Evolutionary conservation across 2,329 filamentous ascomycete genomes (phyloP).

Genomic region (Passalora sequoiae): DNA sequence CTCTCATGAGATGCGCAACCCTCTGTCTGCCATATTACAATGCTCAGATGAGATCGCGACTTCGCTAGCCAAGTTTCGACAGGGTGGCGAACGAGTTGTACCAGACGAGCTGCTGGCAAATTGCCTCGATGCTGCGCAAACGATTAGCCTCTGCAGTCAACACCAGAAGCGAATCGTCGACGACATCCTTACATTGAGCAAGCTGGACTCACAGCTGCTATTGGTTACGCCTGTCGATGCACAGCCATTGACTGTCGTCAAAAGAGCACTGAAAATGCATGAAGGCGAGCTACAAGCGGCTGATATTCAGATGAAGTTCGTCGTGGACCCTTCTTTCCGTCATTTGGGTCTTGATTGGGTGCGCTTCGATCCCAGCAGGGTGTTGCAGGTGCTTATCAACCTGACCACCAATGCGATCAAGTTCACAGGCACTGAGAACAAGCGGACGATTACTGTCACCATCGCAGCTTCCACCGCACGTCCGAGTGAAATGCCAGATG

Average conservation of each 20-base stretch:
- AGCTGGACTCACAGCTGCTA: slow-evolving; percentile 70
- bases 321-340: slow-evolving; percentile 58
- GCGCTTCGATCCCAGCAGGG: slow-evolving; percentile 66
- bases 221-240: slow-evolving; percentile 66
- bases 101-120: slow-evolving; percentile 48
- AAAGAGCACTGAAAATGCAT: slow-evolving; percentile 70
- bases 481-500: slow-evolving; percentile 40
- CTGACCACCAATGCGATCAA: slow-evolving; percentile 62
- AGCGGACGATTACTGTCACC: slow-evolving; percentile 60
- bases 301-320: slow-evolving; percentile 61
- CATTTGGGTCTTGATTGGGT: slow-evolving; percentile 60
- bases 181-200: slow-evolving; percentile 67
- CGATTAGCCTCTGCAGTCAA: slow-evolving; percentile 70
- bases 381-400: slow-evolving; percentile 76
- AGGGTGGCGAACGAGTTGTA: slow-evolving; percentile 36
- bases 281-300: slow-evolving; percentile 67
- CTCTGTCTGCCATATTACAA: slow-evolving; percentile 67
- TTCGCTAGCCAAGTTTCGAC: slow-evolving; percentile 44
- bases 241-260: slow-evolving; percentile 61
- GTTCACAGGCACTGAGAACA: slow-evolving; percentile 63
- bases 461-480: slow-evolving; percentile 59
- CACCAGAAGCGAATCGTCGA: slow-evolving; percentile 78
- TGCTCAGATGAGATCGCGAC: slow-evolving; percentile 68
- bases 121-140: slow-evolving; percentile 69
- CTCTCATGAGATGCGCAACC: slow-evolving; percentile 57